These are phyloP conservation scores for Ceriops decandra DNA, from an alignment of 345 rosid genomes.

Conservation along the genomic window DNA sequence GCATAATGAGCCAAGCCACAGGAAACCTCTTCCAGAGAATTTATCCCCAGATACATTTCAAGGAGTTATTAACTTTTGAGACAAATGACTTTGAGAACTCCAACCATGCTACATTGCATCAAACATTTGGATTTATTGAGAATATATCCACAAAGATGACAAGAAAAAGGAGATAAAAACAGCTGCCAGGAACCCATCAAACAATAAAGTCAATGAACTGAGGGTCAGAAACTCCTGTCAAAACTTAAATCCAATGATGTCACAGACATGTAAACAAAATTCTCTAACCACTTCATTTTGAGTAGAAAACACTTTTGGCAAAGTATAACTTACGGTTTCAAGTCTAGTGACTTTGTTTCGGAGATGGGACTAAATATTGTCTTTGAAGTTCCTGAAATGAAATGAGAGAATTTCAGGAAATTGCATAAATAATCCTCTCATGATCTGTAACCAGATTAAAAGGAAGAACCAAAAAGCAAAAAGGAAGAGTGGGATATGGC, in stretches of 20 bases:
- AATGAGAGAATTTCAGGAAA: slow-evolving; percentile 8
- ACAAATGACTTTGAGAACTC: no score
- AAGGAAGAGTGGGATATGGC: no score
- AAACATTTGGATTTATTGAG: no score
- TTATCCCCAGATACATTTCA: no score
- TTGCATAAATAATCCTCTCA: not conserved
- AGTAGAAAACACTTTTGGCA: no score
- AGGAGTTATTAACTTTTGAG: no score
- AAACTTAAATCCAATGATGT: not conserved
- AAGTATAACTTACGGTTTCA: slow-evolving; percentile 59
- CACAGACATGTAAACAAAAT: not conserved
- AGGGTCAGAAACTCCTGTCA: not conserved
- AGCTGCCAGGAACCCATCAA: no score
- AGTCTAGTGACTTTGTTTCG: slow-evolving; percentile 61
- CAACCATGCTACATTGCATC: no score
- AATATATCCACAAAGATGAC: no score
- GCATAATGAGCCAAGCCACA: not conserved
- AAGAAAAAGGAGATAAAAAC: no score
- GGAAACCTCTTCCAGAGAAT: no score
- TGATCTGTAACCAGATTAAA: not conserved
- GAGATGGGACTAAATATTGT: slow-evolving; percentile 49
- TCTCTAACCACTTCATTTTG: not conserved
- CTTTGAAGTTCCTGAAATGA: slow-evolving; percentile 50
- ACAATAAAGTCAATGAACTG: no score
- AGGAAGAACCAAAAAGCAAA: not conserved